A percentile compares a stretch with the other conserved stretches of the same genome.
These are phyloP conservation scores for Macrotyloma uniflorum DNA, from an alignment of 306 rosid genomes.

Conservation along the genomic window DNA sequence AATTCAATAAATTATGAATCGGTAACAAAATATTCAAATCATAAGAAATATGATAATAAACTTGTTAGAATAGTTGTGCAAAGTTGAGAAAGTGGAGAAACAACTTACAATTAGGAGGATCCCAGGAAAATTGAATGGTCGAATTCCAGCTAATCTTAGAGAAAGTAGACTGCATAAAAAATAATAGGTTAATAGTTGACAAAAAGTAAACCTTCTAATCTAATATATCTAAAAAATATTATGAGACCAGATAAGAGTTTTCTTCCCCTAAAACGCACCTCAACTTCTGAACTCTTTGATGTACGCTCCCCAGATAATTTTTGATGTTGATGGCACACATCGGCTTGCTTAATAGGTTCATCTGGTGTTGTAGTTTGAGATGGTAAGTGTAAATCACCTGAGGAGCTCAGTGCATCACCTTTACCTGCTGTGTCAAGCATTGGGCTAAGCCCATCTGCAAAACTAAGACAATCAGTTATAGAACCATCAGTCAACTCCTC, in stretches of 20 bases:
- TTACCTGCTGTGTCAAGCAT: slow-evolving; percentile 74
- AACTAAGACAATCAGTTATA: slow-evolving; percentile 64
- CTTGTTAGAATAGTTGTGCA: neutral
- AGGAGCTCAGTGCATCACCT: slow-evolving; percentile 77
- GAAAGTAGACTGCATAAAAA: slow-evolving; percentile 53
- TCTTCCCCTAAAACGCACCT: slow-evolving; percentile 50
- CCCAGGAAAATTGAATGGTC: slow-evolving; percentile 52
- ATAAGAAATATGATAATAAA: slow-evolving; percentile 2
- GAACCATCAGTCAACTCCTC: slow-evolving; percentile 65
- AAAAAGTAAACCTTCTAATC: neutral
- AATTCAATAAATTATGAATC: slow-evolving; percentile 22
- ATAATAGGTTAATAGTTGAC: slow-evolving; percentile 22
- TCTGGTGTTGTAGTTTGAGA: slow-evolving; percentile 51
- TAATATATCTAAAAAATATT: neutral
- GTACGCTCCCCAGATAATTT: slow-evolving; percentile 45
- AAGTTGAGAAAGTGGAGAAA: slow-evolving; percentile 9
- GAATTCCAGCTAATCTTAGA: slow-evolving; percentile 63
- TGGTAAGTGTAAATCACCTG: slow-evolving; percentile 60
- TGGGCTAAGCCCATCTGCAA: slow-evolving; percentile 67
- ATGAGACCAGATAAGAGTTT: slow-evolving; percentile 33
- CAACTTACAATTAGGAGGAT: slow-evolving; percentile 60
- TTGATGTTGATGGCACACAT: slow-evolving; percentile 47
- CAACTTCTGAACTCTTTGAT: slow-evolving; percentile 48
- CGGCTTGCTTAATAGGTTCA: slow-evolving; percentile 50
- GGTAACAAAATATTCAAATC: neutral